Base-by-base conservation (phyloP, 768 basidiomycete genomes). In the Baorangia bicolor region DNA sequence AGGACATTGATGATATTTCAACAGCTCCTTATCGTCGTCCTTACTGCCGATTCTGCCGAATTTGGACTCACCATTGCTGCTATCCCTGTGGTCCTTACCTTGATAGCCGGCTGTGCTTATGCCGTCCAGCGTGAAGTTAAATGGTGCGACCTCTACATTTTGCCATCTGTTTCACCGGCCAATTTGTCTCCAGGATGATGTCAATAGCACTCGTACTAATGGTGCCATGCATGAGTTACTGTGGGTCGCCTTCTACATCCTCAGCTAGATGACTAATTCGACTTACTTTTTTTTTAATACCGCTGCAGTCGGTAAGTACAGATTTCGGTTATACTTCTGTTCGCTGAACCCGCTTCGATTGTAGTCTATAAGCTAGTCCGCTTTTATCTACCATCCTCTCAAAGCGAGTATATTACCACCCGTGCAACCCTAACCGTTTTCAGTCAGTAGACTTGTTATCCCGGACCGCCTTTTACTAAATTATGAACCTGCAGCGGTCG, bases 301-400 rank as follows among this genome's bases (percentile, higher is more conserved):
- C 38, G 11, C 21, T 49, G 20, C 49, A 74, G 71, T 74, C 27
- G 58, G 73, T 69, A 49, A 61, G 72, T 56, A 35, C 23, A 44
- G 3, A 11, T n/a, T 40, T 37, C 0, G 16, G 25, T 31, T 38
- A 25, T 27, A 5, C 6, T 45, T 21, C 28, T 51, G 21, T 49
- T 46, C 27, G 30, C 43, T 54, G 40, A 56, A 31, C 21, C 39
- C 1, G 12, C n/a, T 42, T 56, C 21, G 48, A 54, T 23, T 27
- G 13, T 41, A 92, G 88, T 93, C 47, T 94, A 87, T 70, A 94
- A 94, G 66, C 79, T 94, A n/a, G 82, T 86, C 56, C 85, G 92
- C 21, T 90, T 93, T 75, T 94, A 89, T 66, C 73, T 82, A 25
- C 88, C 90, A 4, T 57, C 64, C 4, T 84, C 87, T 8, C 60